Percentiles rank a stretch among this genome's conserved stretches.
These are phyloP conservation scores for Candida broadrunensis DNA, from an alignment of 805 yeast species.

Conservation along the genomic window DNA sequence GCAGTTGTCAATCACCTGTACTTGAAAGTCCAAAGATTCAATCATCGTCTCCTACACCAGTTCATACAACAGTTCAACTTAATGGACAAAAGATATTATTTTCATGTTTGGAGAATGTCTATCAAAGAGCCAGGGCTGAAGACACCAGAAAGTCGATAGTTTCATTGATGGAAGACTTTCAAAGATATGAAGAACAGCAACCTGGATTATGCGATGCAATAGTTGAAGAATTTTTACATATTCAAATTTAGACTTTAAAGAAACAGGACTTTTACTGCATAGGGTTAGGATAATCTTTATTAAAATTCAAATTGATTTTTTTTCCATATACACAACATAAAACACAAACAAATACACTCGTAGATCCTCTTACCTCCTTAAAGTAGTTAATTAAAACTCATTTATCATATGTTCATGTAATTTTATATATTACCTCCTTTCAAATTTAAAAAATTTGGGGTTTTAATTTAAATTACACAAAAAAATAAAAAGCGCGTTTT, in stretches of 20 bases:
- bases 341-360: too few relatives aligned
- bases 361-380: too few relatives aligned
- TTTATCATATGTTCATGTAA: too few relatives aligned
- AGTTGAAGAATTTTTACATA: conserved; percentile 51
- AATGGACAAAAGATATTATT: conserved; percentile 27
- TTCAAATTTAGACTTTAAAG: too few relatives aligned
- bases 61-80: not conserved
- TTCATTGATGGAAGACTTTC: conserved; percentile 37
- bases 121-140: conserved; percentile 49
- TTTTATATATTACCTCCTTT: too few relatives aligned
- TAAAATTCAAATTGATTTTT: too few relatives aligned
- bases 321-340: too few relatives aligned
- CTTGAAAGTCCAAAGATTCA: not conserved
- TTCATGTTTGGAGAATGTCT: conserved; percentile 46
- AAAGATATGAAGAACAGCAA: conserved; percentile 45
- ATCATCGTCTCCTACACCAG: not conserved
- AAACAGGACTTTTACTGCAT: too few relatives aligned
- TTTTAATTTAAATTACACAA: too few relatives aligned
- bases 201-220: conserved; percentile 69
- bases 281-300: too few relatives aligned
- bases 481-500: conserved; percentile 1
- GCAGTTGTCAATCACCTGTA: not conserved
- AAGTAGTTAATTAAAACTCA: too few relatives aligned
- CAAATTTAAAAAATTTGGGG: too few relatives aligned
- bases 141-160: conserved; percentile 47